Conservation (phyloP, 805 yeast genomes). For the Nakazawaea ambrosiae region DNA sequence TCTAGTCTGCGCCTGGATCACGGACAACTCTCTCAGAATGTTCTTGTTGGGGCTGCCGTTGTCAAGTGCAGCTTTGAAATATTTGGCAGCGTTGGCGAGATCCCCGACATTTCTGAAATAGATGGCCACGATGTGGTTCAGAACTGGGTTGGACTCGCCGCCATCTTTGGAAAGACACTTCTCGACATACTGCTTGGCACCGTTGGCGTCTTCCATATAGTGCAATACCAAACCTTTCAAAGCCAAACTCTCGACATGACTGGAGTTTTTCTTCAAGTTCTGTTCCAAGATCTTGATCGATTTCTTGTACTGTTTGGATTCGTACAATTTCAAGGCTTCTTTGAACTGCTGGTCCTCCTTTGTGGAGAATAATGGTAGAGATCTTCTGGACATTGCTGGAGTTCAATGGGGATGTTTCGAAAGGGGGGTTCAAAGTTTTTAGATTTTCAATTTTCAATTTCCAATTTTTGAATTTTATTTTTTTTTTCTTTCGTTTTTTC, state of each 20-base stretch:
- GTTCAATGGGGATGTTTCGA: background rate
- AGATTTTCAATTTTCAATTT: background rate
- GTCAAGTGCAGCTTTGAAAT: constrained; percentile 67
- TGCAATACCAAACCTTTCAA: constrained; percentile 71
- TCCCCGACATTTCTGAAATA: constrained; percentile 65
- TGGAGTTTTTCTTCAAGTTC: constrained; percentile 66
- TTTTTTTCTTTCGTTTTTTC: background rate
- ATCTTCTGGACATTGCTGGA: constrained; percentile 2
- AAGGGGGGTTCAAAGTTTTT: background rate
- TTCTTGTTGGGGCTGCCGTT: constrained; percentile 74
- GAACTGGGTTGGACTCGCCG: constrained; percentile 47
- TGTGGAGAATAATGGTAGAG: constrained; percentile 14
- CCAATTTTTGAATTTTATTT: too few species aligned
- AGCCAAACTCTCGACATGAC: constrained; percentile 75
- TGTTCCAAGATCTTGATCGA: constrained; percentile 71
- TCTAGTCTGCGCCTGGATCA: constrained; percentile 73
- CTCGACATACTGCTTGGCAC: constrained; percentile 53
- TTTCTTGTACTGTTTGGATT: constrained; percentile 80
- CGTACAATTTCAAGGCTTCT: constrained; percentile 79
- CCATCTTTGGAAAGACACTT: constrained; percentile 57
- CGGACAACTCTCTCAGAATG: constrained; percentile 74
- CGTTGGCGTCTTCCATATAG: constrained; percentile 50
- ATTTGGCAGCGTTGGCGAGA: constrained; percentile 70
- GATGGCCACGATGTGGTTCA: constrained; percentile 81
- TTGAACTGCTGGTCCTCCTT: constrained; percentile 75